phyloP scores from a whole-genome alignment of 2,329 filamentous ascomycete genomes.

The Lasiodiplodia citricola region DNA sequence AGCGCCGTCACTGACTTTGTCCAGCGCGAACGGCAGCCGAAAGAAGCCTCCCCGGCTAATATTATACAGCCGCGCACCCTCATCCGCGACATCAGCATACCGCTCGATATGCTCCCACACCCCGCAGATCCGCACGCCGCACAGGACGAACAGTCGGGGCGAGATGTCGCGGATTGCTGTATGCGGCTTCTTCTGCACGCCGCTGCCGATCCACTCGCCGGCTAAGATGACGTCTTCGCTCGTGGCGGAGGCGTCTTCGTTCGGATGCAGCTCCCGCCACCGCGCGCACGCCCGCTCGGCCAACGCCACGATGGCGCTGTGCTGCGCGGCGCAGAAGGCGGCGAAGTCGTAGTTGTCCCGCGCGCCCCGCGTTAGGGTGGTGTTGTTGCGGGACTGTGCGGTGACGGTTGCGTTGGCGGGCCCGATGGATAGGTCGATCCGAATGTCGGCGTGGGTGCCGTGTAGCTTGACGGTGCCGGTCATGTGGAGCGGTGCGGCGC shows the following conservation, averaged over 20 bases:
- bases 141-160: not conserved
- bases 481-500: constrained; percentile 31
- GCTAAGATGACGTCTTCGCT: not conserved
- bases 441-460: constrained; percentile 41
- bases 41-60: not conserved
- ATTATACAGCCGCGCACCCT: not conserved
- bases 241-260: not conserved
- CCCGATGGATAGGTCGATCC: constrained; percentile 28
- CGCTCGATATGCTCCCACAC: not conserved
- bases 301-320: not conserved
- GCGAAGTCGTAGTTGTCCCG: not conserved
- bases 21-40: not conserved
- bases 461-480: constrained; percentile 41
- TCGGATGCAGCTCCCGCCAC: not conserved
- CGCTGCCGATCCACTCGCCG: not conserved
- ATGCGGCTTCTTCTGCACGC: not conserved
- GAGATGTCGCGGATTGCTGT: not conserved
- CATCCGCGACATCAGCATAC: not conserved
- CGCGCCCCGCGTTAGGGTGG: not conserved
- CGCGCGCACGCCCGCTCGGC: too few species aligned
- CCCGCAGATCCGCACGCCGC: not conserved
- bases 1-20: not conserved
- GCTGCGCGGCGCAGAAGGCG: not conserved
- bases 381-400: too few species aligned
- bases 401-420: not conserved